Percentiles rank a stretch among this genome's conserved stretches.
Evolutionary conservation across 306 rosid genomes (phyloP).

Genomic region (Myrica gale): DNA sequence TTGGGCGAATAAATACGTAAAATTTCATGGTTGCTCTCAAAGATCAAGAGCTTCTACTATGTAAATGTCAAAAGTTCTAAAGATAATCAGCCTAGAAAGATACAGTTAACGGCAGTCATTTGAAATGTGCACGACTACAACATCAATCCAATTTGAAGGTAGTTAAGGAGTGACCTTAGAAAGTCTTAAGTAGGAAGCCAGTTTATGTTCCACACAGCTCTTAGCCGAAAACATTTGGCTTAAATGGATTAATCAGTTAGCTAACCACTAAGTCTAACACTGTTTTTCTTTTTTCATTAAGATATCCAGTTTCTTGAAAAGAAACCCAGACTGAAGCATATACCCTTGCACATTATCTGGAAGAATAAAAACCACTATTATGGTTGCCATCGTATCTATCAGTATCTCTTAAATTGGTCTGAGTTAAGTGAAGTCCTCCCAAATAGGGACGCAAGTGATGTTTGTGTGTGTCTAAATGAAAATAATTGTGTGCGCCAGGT

Average conservation of each 20-base stretch:
- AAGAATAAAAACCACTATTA: not conserved
- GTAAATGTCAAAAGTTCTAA: not conserved
- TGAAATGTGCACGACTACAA: not conserved
- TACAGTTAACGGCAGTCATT: not conserved
- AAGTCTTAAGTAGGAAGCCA: not conserved
- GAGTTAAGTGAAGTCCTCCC: not conserved
- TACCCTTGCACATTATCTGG: not conserved
- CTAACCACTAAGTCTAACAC: not conserved
- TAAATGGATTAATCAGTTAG: not conserved
- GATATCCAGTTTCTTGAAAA: too few relatives aligned
- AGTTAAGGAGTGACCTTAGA: not conserved
- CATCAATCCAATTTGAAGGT: not conserved
- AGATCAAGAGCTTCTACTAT: slow-evolving; percentile 1
- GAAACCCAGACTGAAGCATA: not conserved
- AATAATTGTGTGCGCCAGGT: not conserved
- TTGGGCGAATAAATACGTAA: not conserved
- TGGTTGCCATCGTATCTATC: not conserved
- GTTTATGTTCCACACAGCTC: too few relatives aligned
- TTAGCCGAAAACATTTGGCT: too few relatives aligned
- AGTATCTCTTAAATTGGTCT: not conserved
- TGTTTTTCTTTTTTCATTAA: too few relatives aligned
- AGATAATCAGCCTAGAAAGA: not conserved
- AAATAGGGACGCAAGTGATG: too few relatives aligned
- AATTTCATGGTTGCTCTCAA: slow-evolving; percentile 4
- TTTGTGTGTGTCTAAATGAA: not conserved